phyloP scores from a whole-genome alignment of 345 rosid genomes.

The Erucastrum elatum region DNA sequence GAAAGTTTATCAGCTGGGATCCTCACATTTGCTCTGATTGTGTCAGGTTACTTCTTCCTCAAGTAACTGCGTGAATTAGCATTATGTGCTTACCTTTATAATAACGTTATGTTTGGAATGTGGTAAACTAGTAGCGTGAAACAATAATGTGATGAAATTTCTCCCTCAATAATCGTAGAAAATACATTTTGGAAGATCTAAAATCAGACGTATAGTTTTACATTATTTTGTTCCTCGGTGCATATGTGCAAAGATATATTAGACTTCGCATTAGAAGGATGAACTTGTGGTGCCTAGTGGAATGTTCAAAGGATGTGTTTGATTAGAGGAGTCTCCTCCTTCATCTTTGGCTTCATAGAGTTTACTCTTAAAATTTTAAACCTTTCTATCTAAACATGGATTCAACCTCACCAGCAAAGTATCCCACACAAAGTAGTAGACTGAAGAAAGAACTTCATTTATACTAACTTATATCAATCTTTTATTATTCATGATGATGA shows the following conservation, averaged over 20 bases:
- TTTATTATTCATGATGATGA: no score
- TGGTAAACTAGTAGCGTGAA: background rate
- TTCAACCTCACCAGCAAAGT: no score
- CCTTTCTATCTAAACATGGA: no score
- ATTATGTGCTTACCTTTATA: background rate
- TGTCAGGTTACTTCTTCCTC: conserved; percentile 21
- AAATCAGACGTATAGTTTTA: background rate
- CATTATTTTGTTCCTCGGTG: background rate
- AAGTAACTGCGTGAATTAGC: background rate
- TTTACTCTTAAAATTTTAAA: no score
- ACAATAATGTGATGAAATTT: background rate
- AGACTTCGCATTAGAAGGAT: background rate
- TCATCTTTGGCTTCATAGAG: no score
- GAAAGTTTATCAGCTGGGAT: conserved; percentile 30
- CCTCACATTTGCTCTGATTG: conserved; percentile 37
- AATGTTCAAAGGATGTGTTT: background rate
- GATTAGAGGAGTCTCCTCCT: background rate
- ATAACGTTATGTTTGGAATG: background rate
- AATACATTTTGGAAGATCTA: background rate
- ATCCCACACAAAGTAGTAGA: no score
- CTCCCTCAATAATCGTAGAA: background rate
- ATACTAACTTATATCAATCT: no score
- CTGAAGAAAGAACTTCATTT: no score
- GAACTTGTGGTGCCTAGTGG: background rate
- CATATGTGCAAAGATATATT: background rate